Evolutionary conservation across 768 basidiomycete genomes (phyloP).

Genomic region (Arthromyces matolae): DNA sequence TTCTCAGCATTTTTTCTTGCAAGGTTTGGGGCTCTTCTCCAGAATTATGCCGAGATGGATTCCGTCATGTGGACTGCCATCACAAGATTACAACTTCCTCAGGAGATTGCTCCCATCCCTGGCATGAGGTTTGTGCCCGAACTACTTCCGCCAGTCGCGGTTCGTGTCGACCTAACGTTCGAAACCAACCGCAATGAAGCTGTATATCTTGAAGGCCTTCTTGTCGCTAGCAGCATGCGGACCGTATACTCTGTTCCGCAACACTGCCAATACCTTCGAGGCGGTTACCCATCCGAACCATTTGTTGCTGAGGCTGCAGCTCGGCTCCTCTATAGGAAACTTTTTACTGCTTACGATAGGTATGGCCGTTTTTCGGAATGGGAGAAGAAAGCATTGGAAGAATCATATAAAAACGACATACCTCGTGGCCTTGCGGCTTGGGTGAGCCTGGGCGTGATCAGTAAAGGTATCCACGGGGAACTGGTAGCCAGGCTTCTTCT

Average conservation of each 20-base stretch:
- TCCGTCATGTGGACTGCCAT: background rate
- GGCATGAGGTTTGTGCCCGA: background rate
- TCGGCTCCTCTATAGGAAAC: background rate
- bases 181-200: background rate
- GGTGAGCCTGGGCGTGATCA: background rate
- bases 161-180: background rate
- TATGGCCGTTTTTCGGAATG: too few relatives aligned
- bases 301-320: conserved; percentile 4
- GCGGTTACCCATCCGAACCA: conserved; percentile 2
- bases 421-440: background rate
- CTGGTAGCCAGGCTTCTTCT: background rate
- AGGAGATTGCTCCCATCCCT: background rate
- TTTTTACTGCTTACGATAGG: too few relatives aligned
- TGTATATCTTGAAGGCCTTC: background rate
- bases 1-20: background rate
- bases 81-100: background rate
- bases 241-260: background rate
- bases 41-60: too few relatives aligned
- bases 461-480: conserved; percentile 1
- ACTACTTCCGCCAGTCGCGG: background rate
- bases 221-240: background rate
- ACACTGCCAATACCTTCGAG: conserved; percentile 1
- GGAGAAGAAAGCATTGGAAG: background rate
- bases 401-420: background rate
- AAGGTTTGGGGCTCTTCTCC: too few relatives aligned